These are phyloP conservation scores for Auricularia sp. DNA, from an alignment of 768 basidiomycete genomes.

Conservation along the genomic window DNA sequence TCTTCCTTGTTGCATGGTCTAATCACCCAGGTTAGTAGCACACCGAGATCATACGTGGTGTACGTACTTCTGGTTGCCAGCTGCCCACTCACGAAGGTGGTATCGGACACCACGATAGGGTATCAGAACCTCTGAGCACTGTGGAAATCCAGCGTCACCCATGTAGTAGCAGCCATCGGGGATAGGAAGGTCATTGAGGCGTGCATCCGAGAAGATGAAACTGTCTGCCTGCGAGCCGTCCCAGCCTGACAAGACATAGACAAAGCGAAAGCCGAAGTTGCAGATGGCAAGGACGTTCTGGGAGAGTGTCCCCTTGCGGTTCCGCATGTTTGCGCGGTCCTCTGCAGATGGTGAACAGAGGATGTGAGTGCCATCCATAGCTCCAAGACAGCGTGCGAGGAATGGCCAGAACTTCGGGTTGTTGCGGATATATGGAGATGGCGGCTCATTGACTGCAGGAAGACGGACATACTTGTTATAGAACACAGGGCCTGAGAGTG, in stretches of 20 bases:
- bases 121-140: constrained; percentile 26
- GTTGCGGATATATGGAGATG: constrained; percentile 15
- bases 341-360: constrained; percentile 8
- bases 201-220: constrained; percentile 23
- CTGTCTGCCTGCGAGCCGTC: constrained; percentile 32
- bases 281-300: constrained; percentile 31
- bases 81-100: constrained; percentile 28
- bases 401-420: constrained; percentile 27
- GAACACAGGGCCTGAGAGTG: constrained; percentile 19
- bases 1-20: constrained; percentile 14
- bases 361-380: constrained; percentile 22
- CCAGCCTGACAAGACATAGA: constrained; percentile 31
- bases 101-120: constrained; percentile 30
- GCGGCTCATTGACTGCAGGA: not conserved
- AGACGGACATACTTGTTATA: constrained; percentile 13
- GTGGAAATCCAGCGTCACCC: constrained; percentile 25
- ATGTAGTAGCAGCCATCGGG: constrained; percentile 26
- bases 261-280: constrained; percentile 25
- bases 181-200: constrained; percentile 20
- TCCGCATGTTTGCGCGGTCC: constrained; percentile 9
- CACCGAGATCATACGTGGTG: constrained; percentile 9
- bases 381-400: constrained; percentile 20
- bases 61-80: not conserved
- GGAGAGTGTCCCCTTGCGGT: constrained; percentile 21
- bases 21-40: not conserved